Base-by-base conservation (phyloP, 1,284 basidiomycete species). In the Cryptococcus maquisensis region DNA sequence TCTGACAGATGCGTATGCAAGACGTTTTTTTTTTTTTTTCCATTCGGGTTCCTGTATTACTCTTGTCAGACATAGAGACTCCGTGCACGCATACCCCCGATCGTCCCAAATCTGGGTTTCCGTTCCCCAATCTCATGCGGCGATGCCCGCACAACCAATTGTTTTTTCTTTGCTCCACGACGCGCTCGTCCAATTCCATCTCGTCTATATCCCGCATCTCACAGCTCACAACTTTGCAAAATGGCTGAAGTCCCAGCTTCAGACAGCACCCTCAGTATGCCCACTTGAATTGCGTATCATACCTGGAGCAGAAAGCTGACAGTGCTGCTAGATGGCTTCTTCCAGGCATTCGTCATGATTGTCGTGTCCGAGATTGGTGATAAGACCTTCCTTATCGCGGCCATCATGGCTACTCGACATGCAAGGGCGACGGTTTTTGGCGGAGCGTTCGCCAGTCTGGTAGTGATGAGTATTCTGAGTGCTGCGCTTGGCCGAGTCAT, bases 321-420 rank as follows among this genome's bases (percentile, higher is more conserved):
- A 16, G 23, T 13, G 42, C 7, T 21, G 12, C 28, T 50, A 77
- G 74, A 75, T 56, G 87, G 84, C 13, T 81, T 92, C 61, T 57
- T 81, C 8, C 86, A 89, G 66, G 83, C 89, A 3, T 90, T 92
- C 77, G 72, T 82, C 55, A 91, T 93, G 86, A 95, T 94, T 63
- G 86, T 93, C 43, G 81, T 88, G 69, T 91, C 88, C 1, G 90
- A 94, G 79, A 87, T 93, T 39, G 75, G 95, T 45, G 96, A 98
- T 84, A 98, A 98, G 77, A 98, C 95, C 0, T 98, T 98, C 73
- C 85, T 98, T 57, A 97, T 98, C 46, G 81, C 95, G 21, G 96
- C 95, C 54, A 94, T 99, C 65, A 86, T 99, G 63, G 90, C 95
- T 9, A 95, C 96, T 85, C 86, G 93, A 3, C 92, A 97, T 71